Evolutionary conservation across 2,329 filamentous ascomycete genomes (phyloP).

Genomic region (Aspergillus fumigatus): DNA sequence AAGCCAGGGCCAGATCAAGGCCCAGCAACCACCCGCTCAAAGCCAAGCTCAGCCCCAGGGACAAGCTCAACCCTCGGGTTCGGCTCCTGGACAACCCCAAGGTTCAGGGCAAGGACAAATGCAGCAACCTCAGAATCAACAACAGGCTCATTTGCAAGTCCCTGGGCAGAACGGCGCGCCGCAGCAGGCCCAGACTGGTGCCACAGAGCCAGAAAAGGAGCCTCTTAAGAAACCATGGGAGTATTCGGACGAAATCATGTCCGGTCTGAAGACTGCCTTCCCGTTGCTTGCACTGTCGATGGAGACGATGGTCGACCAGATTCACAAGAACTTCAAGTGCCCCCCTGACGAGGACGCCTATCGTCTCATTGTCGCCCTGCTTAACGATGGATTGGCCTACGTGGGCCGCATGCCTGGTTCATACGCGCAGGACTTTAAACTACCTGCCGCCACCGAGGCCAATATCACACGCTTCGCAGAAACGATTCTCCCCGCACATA

Average conservation of each 20-base stretch:
- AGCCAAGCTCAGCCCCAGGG: conserved; percentile 8
- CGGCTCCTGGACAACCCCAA: conserved; percentile 7
- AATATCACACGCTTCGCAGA: conserved; percentile 97
- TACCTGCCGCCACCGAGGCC: conserved; percentile 83
- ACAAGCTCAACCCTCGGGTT: conserved; percentile 1
- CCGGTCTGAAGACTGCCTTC: conserved; percentile 93
- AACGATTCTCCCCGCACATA: conserved; percentile 89
- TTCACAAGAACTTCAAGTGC: conserved; percentile 98
- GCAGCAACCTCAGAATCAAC: conserved; percentile 21
- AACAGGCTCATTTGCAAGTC: conserved; percentile 25
- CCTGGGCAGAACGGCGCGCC: conserved; percentile 24
- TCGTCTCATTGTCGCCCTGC: conserved; percentile 88
- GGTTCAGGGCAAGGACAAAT: conserved; percentile 20
- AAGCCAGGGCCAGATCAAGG: conserved; percentile 9
- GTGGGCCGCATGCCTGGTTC: conserved; percentile 81
- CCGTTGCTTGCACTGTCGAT: conserved; percentile 92
- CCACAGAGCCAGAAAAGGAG: conserved; percentile 35
- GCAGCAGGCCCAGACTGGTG: conserved; percentile 20
- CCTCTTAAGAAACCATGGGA: conserved; percentile 83
- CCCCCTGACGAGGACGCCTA: conserved; percentile 98
- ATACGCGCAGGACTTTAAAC: conserved; percentile 85
- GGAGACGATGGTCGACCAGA: conserved; percentile 99
- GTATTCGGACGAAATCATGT: conserved; percentile 91
- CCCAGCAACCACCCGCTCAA: conserved; percentile 6
- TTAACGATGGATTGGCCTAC: conserved; percentile 93